Evolutionary conservation across 768 basidiomycete species (phyloP).

Genomic region (Hericium alpestre): DNA sequence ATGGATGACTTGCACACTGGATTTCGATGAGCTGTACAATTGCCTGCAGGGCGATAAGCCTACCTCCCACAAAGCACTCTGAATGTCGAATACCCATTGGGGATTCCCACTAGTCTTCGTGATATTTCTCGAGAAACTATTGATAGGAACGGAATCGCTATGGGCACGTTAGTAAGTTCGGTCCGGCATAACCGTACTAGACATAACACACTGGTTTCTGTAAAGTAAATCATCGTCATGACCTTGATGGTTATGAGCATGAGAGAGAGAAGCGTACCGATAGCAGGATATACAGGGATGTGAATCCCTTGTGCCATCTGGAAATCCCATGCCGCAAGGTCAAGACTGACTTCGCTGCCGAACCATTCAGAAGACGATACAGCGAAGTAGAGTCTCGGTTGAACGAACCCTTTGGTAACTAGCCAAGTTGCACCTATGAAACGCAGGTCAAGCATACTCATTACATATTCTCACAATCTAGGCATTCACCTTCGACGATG

Average conservation of each 20-base stretch:
- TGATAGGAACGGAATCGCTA: slow-evolving; percentile 52
- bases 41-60: slow-evolving; percentile 3
- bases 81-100: slow-evolving; percentile 50
- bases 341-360: slow-evolving; percentile 22
- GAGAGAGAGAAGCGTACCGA: slow-evolving; percentile 26
- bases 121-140: slow-evolving; percentile 41
- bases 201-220: slow-evolving; percentile 34
- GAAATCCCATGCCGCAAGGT: slow-evolving; percentile 34
- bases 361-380: neutral
- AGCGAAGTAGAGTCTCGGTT: neutral
- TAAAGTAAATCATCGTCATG: neutral
- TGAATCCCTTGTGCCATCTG: slow-evolving; percentile 32
- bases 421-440: slow-evolving; percentile 40
- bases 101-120: slow-evolving; percentile 26
- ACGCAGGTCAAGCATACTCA: neutral
- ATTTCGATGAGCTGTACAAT: too few relatives aligned
- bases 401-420: slow-evolving; percentile 30
- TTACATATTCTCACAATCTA: neutral
- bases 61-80: slow-evolving; percentile 39
- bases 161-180: neutral
- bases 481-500: slow-evolving; percentile 41
- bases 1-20: too few relatives aligned
- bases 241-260: neutral
- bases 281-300: slow-evolving; percentile 35
- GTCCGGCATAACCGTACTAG: neutral